Evolutionary conservation across 352 stramenopile genomes (phyloP), one percentile per base, ranked within the genome.

Genomic region (Pythium pyrilobum): DNA sequence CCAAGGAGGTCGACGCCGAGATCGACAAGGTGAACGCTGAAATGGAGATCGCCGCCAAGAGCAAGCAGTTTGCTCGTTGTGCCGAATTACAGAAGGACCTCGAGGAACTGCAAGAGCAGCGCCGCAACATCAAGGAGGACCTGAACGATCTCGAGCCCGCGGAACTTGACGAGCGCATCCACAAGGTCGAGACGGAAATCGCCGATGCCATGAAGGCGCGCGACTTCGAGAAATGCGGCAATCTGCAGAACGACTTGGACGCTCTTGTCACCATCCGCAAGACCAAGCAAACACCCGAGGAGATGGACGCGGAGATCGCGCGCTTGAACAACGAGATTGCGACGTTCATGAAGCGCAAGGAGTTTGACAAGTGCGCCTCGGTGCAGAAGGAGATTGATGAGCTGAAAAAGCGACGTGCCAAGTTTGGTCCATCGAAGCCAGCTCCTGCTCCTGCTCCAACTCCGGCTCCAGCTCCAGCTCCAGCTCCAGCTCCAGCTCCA

Each of bases 291-390:
- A 96, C 82, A 2, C 77, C 84, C 0, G 68, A 89, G 37, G 85
- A 95, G 58, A 45, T 96, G 57, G 84, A 96, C 46, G 67, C 66
- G 4, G 81, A 93, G 45, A 91, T 96, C 43, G 72, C 71, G 10
- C 67, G 65, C 10, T 51, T 94, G n/a, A 92, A 92, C 23, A 48
- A 56, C 11, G 77, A 90, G 40, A 74, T 95, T 12, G 69, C 71
- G 16, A 55, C 51, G 3, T 47, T 85, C 34, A 90, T 96, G 83
- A 67, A 87, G 44, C 71, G 74, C 23, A 96, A 96, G 50, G 62
- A 89, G 50, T 95, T 95, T 38, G 80, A 89, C 41, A 94, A 95
- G 54, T 96, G 84, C 41, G 74, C 81, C 0, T 64, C 87, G n/a
- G 69, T 96, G 33, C 85, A 96, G 28, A 88, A 78, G 23, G 74